A percentile compares a stretch with the other conserved stretches of the same genome.
These are phyloP conservation scores for Pilatotrama ljubarskyi DNA, from an alignment of 768 basidiomycete species.

Conservation along the genomic window DNA sequence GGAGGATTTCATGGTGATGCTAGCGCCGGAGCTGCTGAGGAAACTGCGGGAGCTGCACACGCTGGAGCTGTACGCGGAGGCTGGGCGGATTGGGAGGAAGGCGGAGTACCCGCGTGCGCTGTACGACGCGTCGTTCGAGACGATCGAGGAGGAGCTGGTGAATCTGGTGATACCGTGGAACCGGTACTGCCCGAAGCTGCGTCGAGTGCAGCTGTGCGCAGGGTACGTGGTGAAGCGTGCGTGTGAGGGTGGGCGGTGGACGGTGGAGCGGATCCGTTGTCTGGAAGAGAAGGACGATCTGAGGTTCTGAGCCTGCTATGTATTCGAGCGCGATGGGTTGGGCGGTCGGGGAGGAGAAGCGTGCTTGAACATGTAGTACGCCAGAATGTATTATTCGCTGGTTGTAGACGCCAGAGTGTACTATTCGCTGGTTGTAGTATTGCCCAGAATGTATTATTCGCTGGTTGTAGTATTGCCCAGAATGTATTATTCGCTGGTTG, in stretches of 20 bases:
- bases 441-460: too few species aligned
- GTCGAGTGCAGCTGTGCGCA: constrained; percentile 43
- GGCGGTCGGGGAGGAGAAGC: too few species aligned
- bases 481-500: too few species aligned
- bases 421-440: too few species aligned
- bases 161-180: constrained; percentile 47
- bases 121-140: constrained; percentile 24
- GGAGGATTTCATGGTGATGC: constrained; percentile 42
- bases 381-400: too few species aligned
- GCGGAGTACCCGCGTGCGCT: constrained; percentile 18
- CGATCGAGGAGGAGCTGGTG: constrained; percentile 32
- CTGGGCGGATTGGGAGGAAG: neutral
- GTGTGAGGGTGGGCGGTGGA: constrained; percentile 38
- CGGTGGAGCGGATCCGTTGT: constrained; percentile 2
- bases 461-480: too few species aligned
- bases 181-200: constrained; percentile 39
- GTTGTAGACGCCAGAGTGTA: too few species aligned
- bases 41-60: constrained; percentile 38
- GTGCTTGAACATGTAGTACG: too few species aligned
- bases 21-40: constrained; percentile 45
- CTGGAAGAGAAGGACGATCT: constrained; percentile 14
- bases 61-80: constrained; percentile 38
- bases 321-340: too few species aligned
- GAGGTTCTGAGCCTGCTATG: neutral
- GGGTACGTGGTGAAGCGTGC: constrained; percentile 42